Conservation (phyloP, 805 yeast genomes). For the Candida vaughaniae region DNA sequence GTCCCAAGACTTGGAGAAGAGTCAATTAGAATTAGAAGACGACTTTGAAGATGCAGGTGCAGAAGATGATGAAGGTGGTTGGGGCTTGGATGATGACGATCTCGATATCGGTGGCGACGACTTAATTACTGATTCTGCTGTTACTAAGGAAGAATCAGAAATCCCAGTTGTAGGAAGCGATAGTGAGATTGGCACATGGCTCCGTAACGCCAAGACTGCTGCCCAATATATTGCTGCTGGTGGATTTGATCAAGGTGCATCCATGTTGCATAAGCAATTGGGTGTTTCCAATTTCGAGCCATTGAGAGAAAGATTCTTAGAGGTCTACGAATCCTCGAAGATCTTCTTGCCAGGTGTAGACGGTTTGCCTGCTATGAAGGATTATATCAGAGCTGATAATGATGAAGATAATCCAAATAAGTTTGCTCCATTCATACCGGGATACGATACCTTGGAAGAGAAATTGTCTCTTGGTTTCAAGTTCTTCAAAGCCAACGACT, state of each 20-base stretch:
- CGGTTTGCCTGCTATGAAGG: constrained; percentile 68
- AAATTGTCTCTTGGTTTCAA: constrained; percentile 73
- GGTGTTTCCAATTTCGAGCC: constrained; percentile 90
- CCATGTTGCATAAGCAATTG: constrained; percentile 82
- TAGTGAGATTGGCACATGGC: constrained; percentile 76
- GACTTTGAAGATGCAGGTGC: constrained; percentile 46
- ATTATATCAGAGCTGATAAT: constrained; percentile 64
- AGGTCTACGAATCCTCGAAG: constrained; percentile 79
- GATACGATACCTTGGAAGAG: constrained; percentile 62
- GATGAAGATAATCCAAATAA: constrained; percentile 52
- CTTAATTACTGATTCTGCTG: constrained; percentile 10
- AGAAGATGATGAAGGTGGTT: constrained; percentile 67
- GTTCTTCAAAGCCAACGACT: constrained; percentile 77
- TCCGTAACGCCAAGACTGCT: constrained; percentile 82
- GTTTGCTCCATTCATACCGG: constrained; percentile 68
- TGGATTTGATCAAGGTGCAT: constrained; percentile 93
- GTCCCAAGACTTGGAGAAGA: constrained; percentile 15
- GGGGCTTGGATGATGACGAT: constrained; percentile 83
- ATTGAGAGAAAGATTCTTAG: constrained; percentile 75
- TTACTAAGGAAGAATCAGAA: constrained; percentile 11
- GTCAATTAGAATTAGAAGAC: constrained; percentile 28
- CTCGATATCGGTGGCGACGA: constrained; percentile 60
- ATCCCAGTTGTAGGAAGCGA: constrained; percentile 33
- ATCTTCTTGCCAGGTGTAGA: constrained; percentile 70
- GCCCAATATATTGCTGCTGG: constrained; percentile 96